Base-by-base conservation (phyloP, 495 filamentous ascomycete species). In the Filosporella fistucella region DNA sequence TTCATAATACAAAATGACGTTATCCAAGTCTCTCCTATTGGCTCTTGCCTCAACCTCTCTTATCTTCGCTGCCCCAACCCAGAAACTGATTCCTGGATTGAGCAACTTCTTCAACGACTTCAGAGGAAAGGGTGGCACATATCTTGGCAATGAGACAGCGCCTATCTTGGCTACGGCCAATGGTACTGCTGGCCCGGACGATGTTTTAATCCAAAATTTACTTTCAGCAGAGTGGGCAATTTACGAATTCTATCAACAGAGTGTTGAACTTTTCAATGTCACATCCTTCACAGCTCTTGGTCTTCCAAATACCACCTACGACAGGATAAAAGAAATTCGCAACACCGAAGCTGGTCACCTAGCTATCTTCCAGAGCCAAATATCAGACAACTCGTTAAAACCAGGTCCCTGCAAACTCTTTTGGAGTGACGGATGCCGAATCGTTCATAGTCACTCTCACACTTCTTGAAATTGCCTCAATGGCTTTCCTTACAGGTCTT, bases 341-440 rank as follows among this genome's bases (percentile, higher is more conserved):
- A 68, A 77, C 60, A 79, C 77, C 52, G 75, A 77, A 56, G 75
- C 75, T 32, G 75, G 74, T 26, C 75, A 79, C 46, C 55, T 74
- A 20, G 74, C 72, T 49, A 68, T 79, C 57, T 79, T 79, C 63
- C 71, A 74, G 46, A 68, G 71, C 54, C 55, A 66, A 28, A 79
- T 77, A 47, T 75, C 74, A 0, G 58, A 64, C 16, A 68, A 65
- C 14, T 77, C 75, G 0, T 46, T 75, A 24, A 78, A 76, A 53
- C 75, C 75, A 1, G 75, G 72, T 2, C 63, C 64, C 0, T 78
- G 75, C 66, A 60, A 68, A 78, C 54, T 32, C 47, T 8, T 78
- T 66, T 44, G 67, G 68, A 1, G 62, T 73, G 25, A 48, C 46
- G 8, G 56, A 58, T 35, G 63, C 61, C 33, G 14, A 52, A 1